Evolutionary conservation across 225 moss, liverwort and hornwort genomes (phyloP).

Genomic region (Polytrichum formosum): DNA sequence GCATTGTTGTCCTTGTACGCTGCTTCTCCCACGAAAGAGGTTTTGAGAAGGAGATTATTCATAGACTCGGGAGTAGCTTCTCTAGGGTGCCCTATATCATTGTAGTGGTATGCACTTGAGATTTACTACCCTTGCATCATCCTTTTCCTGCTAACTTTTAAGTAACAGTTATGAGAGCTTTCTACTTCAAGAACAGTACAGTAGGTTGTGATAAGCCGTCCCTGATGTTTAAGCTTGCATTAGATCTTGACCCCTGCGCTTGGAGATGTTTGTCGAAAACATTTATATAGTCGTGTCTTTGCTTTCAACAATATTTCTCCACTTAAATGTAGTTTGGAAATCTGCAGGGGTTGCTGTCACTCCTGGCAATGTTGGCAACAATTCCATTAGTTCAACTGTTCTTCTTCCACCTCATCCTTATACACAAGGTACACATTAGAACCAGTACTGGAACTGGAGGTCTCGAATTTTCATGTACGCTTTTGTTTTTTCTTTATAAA

Average conservation of each 20-base stretch:
- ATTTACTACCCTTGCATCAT: background rate
- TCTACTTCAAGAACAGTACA: no score
- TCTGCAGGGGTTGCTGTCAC: slow-evolving; percentile 62
- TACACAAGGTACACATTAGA: slow-evolving; percentile 65
- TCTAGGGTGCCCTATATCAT: slow-evolving; percentile 74
- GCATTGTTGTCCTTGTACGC: slow-evolving; percentile 75
- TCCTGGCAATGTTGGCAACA: slow-evolving; percentile 81
- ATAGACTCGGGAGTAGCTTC: slow-evolving; percentile 87
- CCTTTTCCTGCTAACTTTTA: background rate
- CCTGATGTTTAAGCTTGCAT: no score
- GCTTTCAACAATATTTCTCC: no score
- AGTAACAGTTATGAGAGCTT: no score
- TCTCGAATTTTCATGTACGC: no score
- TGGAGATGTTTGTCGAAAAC: no score
- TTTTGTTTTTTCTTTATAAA: no score
- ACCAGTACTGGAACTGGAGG: no score
- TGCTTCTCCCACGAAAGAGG: slow-evolving; percentile 67
- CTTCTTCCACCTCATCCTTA: slow-evolving; percentile 87
- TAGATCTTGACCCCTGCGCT: no score
- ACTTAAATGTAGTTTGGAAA: background rate
- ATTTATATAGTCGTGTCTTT: no score
- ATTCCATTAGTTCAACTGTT: slow-evolving; percentile 81
- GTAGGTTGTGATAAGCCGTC: no score
- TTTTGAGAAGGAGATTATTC: slow-evolving; percentile 76
- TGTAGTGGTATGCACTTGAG: slow-evolving; percentile 60